Evolutionary conservation across 106 monocot species (phyloP).

Genomic region (Allium cepa): DNA sequence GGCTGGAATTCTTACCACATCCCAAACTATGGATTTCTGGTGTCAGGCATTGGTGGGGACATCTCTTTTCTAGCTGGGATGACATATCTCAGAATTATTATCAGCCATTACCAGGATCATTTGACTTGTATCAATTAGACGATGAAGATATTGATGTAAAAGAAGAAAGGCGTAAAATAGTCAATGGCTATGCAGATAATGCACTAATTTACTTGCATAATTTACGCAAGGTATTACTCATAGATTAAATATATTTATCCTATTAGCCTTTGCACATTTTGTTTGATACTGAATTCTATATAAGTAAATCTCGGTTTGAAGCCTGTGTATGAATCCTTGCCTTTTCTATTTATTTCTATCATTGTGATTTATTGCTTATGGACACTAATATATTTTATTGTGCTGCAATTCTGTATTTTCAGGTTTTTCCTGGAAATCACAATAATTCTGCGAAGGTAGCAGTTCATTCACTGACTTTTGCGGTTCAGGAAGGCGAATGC

Average conservation of each 20-base stretch:
- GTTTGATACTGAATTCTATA: neutral
- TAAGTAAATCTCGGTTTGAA: no score
- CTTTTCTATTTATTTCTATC: no score
- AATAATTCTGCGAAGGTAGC: constrained; percentile 54
- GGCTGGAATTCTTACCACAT: constrained; percentile 39
- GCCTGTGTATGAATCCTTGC: no score
- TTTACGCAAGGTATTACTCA: constrained; percentile 55
- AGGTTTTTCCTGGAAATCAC: constrained; percentile 53
- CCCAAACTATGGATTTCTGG: constrained; percentile 32
- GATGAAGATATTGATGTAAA: constrained; percentile 81
- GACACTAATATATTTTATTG: neutral
- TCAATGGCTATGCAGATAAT: constrained; percentile 51
- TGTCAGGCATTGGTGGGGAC: constrained; percentile 35
- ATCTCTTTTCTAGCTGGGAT: constrained; percentile 9
- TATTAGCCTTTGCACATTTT: neutral
- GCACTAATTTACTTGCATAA: constrained; percentile 63
- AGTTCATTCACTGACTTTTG: constrained; percentile 72
- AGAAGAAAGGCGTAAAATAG: constrained; percentile 57
- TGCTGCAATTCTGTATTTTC: constrained; percentile 11
- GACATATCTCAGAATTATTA: constrained; percentile 16
- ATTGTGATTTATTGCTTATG: no score
- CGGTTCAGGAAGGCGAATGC: constrained; percentile 87
- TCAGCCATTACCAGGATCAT: constrained; percentile 54
- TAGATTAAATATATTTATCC: neutral
- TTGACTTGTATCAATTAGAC: constrained; percentile 14